Evolutionary conservation across 1,284 basidiomycete species (phyloP).

Genomic region (Tetrapyrgos nigripes): DNA sequence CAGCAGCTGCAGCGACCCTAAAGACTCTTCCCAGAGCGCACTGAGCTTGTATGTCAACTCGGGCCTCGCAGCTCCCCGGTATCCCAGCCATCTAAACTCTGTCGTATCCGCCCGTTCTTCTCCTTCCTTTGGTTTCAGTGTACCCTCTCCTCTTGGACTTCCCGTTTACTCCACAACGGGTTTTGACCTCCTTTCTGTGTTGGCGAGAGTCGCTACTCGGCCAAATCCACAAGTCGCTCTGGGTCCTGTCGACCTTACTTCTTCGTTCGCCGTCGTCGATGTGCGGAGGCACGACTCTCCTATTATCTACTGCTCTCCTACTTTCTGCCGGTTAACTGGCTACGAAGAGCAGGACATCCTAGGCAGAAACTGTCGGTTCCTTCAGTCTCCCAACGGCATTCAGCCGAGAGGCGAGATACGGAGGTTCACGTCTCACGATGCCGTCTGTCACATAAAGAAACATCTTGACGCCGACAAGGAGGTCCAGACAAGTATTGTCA

Average conservation of each 20-base stretch:
- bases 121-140: conserved; percentile 8
- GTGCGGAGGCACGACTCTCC: conserved; percentile 81
- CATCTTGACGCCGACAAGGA: conserved; percentile 79
- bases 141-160: conserved; percentile 36
- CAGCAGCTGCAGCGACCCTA: not conserved
- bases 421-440: conserved; percentile 70
- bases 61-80: conserved; percentile 9
- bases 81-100: conserved; percentile 10
- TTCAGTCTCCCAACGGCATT: conserved; percentile 78
- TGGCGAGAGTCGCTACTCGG: conserved; percentile 79
- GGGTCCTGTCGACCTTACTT: conserved; percentile 92
- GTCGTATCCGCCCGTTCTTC: conserved; percentile 10
- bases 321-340: conserved; percentile 84
- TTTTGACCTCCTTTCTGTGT: conserved; percentile 87
- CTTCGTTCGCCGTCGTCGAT: conserved; percentile 90
- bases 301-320: conserved; percentile 87
- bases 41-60: conserved; percentile 9
- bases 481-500: conserved; percentile 87
- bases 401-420: conserved; percentile 71
- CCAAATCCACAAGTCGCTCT: conserved; percentile 80
- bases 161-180: conserved; percentile 84
- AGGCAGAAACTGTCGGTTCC: conserved; percentile 91
- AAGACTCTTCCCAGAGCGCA: not conserved
- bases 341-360: conserved; percentile 82
- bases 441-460: conserved; percentile 74